Base-by-base conservation (phyloP, 2,329 filamentous ascomycete species). In the Aspergillus fructus region DNA sequence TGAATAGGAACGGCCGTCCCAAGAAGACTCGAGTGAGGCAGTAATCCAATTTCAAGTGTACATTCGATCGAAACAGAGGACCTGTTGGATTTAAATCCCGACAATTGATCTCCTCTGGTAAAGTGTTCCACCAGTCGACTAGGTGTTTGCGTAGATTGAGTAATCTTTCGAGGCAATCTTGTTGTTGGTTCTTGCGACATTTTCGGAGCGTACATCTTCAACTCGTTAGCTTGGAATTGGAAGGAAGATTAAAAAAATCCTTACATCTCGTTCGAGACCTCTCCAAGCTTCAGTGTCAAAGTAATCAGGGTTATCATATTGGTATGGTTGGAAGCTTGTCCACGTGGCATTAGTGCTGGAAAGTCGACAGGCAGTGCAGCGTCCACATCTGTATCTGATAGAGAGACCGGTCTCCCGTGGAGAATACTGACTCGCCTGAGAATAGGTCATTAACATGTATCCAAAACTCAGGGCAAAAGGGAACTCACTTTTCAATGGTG, bases 361-460 rank as follows among this genome's bases (percentile, higher is more conserved):
- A 77, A 70, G 58, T 83, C 76, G 5, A 74, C 73, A 2, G 83
- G 83, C 53, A 82, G 68, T 21, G 82, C 79, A 2, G 79, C 81
- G 62, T 85, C 83, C 17, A 85, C 78, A 58, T 85, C 82, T 11
- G 75, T 71, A 39, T 78, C 76, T 3, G 78, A 73, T 41, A 85
- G 78, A 2, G 83, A 84, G n/a, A 78, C 72, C 6, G 83, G 82
- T 6, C 83, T 74, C 37, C 82, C 81, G 58, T 85, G 82, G 37
- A 84, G 78, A 49, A 83, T 83, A 41, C 81, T 80, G 33, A 85
- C 80, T 45, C 82, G 79, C 58, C 81, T 83, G 42, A 37, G 12
- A 8, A 11, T n/a, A 24, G 39, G 13, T 15, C 34, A 21, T 63
- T 49, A 64, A 63, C n/a, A 55, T 42, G 42, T 33, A 48, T 15